Evolutionary conservation across 2,329 filamentous ascomycete genomes (phyloP).

Genomic region (Botrytis sinoallii): DNA sequence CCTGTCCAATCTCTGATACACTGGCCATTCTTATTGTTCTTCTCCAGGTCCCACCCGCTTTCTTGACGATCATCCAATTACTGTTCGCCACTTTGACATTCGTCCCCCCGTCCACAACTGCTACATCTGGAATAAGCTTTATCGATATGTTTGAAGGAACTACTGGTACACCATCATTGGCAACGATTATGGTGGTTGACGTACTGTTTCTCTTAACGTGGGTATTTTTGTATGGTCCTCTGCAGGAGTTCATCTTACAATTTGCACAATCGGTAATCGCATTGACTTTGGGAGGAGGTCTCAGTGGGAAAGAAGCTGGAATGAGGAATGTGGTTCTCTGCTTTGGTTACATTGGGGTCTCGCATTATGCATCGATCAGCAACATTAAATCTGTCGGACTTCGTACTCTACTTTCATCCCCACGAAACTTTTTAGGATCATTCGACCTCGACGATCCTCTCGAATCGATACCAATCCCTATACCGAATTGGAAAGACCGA

Average conservation of each 20-base stretch:
- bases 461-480: slow-evolving; percentile 42
- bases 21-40: slow-evolving; percentile 95
- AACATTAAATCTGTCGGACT: slow-evolving; percentile 33
- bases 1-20: slow-evolving; percentile 89
- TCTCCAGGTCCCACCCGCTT: slow-evolving; percentile 84
- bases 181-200: slow-evolving; percentile 81
- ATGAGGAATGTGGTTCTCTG: slow-evolving; percentile 71
- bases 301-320: slow-evolving; percentile 63
- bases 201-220: slow-evolving; percentile 78
- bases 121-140: slow-evolving; percentile 67
- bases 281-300: slow-evolving; percentile 81
- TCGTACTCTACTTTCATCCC: slow-evolving; percentile 32
- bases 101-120: slow-evolving; percentile 77
- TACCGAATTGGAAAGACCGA: slow-evolving; percentile 50
- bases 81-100: slow-evolving; percentile 92
- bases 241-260: slow-evolving; percentile 85
- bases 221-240: slow-evolving; percentile 82
- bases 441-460: slow-evolving; percentile 46
- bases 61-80: slow-evolving; percentile 84
- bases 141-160: slow-evolving; percentile 90
- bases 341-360: slow-evolving; percentile 58
- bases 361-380: slow-evolving; percentile 34
- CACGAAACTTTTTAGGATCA: slow-evolving; percentile 29
- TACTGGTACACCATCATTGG: slow-evolving; percentile 79
- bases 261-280: slow-evolving; percentile 92